Evolutionary conservation across 148 eudicot genomes (phyloP), one percentile per base, ranked within the genome.

Genomic region (Vaccinium vitisidaea): DNA sequence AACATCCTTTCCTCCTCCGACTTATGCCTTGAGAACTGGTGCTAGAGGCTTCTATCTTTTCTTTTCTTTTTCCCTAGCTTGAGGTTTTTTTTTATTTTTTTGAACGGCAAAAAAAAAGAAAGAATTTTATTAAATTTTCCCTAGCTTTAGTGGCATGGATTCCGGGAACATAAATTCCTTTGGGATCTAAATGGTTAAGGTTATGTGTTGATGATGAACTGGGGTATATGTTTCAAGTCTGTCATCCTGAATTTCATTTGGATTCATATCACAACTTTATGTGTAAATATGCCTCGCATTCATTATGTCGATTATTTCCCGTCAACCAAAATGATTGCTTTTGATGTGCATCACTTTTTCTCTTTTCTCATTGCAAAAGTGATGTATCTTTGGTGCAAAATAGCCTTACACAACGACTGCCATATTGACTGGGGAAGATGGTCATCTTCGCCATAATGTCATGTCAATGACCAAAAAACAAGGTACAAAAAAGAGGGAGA

Each of bases 1-100:
- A 21, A 14, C 75, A 49, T 11, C 83, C 65, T 48, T 43, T 81
- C 56, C 52, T 63, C 55, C 13, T 10, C 75, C 16, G 12, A 49
- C 39, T 48, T 19, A 81, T 63, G 54, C 83, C 83, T 50, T 1
- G 21, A 25, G 18, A 48, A 65, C 49, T 21, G 27, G 46, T 49
- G 43, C 83, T 27, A 23, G 75, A 48, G n/a, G 39, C 75, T 65
- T 43, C 55, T 80, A 63, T 54, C 15, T 65, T 46, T 27, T 81
- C 25, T 48, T 76, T 21, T 12, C 14, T 80, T 43, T 43, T 43
- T 43, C 46, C 46, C 6, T 43, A 43, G 46, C 11, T 46, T 32
- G 12, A 81, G 36, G n/a, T 32, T 32, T 32, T 36, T 36, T 36
- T 32, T 27, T 27, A 0, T 32, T 36, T 36, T 36, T 36, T 36